Base-by-base conservation (phyloP, 495 filamentous ascomycete genomes). In the Podospora conica region DNA sequence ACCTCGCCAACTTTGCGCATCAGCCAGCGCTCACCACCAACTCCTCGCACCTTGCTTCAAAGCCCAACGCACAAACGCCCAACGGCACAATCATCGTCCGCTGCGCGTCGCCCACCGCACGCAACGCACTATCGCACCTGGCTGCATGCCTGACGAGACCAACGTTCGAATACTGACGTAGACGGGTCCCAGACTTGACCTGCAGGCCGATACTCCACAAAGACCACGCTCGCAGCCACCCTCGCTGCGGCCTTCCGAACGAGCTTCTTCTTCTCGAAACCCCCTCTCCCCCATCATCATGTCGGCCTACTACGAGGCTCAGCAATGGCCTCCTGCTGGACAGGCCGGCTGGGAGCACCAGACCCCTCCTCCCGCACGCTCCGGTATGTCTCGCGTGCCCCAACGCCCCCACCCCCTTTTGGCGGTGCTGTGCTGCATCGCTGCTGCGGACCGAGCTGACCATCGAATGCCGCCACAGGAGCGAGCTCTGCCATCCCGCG, bases 291-390 rank as follows among this genome's bases (percentile, higher is more conserved):
- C 54, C 15, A 48, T 70, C 71, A 82, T 70, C 74, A 95, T 95
- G 91, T 89, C 91, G 65, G 65, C 64, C 73, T 96, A 94, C 81
- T 96, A 97, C 84, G 92, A 96, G 78, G 86, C 92, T 69, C 87
- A 90, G 74, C 85, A 88, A 75, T 95, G 91, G 91, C 74, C 82
- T 18, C 86, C 90, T 68, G 76, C 86, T 28, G 84, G 84, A 15
- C 80, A 81, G 66, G 86, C 90, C 56, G 80, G 78, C 58, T 79
- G 80, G 73, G 95, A 92, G 86, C 91, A 96, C 62, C 90, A 94
- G 73, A 92, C 89, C 57, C 87, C 87, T 65, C 92, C 91, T 65
- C 93, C 93, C 53, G 90, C 92, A 62, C 89, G 91, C 69, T 96
- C 93, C 76, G 91, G 93, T 91, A 70, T 69, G 79, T 71, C 29